phyloP scores from a whole-genome alignment of 2,329 filamentous ascomycete genomes.

The Thielaviopsis punctulata region DNA sequence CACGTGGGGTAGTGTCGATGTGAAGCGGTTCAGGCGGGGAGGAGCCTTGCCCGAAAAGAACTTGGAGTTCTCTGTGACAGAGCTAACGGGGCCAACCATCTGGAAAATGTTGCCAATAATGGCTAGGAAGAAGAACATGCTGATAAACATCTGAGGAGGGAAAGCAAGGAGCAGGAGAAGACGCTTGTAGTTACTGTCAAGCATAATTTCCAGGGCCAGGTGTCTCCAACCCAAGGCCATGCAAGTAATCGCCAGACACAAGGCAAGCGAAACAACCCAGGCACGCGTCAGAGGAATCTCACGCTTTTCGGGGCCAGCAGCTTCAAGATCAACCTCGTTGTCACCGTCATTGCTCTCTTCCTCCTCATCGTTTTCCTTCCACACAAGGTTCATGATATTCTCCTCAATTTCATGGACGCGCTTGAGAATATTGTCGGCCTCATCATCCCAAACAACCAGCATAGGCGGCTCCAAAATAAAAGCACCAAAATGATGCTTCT shows the following conservation, averaged over 20 bases:
- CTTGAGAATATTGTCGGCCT: conserved; percentile 35
- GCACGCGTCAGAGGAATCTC: conserved; percentile 38
- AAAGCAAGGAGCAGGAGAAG: conserved; percentile 34
- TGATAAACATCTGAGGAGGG: conserved; percentile 41
- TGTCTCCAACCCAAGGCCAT: conserved; percentile 39
- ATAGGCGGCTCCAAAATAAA: conserved; percentile 41
- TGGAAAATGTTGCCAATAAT: conserved; percentile 25
- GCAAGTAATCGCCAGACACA: conserved; percentile 33
- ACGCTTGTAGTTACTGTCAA: conserved; percentile 36
- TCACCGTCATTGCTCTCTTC: conserved; percentile 19
- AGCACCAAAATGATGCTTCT: conserved; percentile 49
- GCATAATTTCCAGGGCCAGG: conserved; percentile 34
- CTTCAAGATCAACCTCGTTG: conserved; percentile 29
- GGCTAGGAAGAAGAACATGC: conserved; percentile 31
- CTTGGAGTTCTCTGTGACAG: conserved; percentile 25
- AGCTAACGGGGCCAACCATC: conserved; percentile 31
- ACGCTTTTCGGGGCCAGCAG: conserved; percentile 26
- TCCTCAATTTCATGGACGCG: conserved; percentile 34
- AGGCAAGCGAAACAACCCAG: conserved; percentile 32
- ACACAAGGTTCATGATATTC: conserved; percentile 40
- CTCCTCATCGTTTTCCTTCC: conserved; percentile 27
- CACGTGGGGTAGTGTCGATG: conserved; percentile 22
- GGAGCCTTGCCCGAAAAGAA: conserved; percentile 26
- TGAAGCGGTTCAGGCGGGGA: conserved; percentile 18
- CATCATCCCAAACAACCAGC: conserved; percentile 47